Conservation (phyloP, 192 early-diverging fungal species). For the Glomus cerebriforme region DNA sequence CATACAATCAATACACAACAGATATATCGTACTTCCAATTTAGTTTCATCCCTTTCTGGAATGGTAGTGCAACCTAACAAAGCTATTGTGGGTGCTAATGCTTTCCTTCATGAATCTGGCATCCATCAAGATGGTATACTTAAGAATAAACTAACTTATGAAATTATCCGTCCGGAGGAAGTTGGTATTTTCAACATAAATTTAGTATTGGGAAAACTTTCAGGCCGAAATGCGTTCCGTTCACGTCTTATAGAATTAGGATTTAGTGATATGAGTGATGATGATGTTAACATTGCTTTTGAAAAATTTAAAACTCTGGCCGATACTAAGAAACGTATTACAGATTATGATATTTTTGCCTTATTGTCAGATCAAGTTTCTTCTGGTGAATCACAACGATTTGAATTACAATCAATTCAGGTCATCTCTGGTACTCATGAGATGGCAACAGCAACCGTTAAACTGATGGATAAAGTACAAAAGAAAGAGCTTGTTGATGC, state of each 20-base stretch:
- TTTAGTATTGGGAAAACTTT: constrained; percentile 94
- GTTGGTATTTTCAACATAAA: constrained; percentile 85
- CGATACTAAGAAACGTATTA: constrained; percentile 89
- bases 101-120: constrained; percentile 96
- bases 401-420: constrained; percentile 70
- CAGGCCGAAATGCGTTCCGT: constrained; percentile 91
- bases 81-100: constrained; percentile 96
- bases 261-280: constrained; percentile 60
- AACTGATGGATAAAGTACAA: constrained; percentile 61
- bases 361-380: constrained; percentile 77
- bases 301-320: constrained; percentile 87
- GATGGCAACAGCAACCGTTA: constrained; percentile 80
- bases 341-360: constrained; percentile 87
- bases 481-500: constrained; percentile 64
- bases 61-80: constrained; percentile 98
- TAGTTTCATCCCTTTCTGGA: constrained; percentile 87
- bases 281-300: constrained; percentile 79
- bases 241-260: constrained; percentile 79
- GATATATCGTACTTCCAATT: constrained; percentile 84
- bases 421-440: constrained; percentile 77
- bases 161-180: constrained; percentile 93
- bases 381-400: constrained; percentile 50
- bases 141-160: constrained; percentile 94
- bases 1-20: constrained; percentile 88
- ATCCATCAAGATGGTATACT: constrained; percentile 99